These are phyloP conservation scores for Zarea fungicola DNA, from an alignment of 2,329 filamentous ascomycete species.

Conservation along the genomic window DNA sequence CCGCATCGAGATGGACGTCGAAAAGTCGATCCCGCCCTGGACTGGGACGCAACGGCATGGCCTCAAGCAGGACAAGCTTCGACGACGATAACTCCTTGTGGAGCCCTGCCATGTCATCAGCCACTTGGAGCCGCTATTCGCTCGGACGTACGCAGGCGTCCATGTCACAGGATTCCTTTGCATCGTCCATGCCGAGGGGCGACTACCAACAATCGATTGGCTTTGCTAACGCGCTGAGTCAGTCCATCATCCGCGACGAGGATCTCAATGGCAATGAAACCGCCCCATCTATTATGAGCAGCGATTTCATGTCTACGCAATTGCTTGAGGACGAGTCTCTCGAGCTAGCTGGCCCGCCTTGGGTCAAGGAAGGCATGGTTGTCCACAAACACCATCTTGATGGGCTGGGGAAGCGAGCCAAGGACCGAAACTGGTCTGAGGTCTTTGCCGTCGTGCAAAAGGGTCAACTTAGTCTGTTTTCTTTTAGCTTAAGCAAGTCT, in stretches of 20 bases:
- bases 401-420: conserved; percentile 82
- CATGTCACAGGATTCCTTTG: conserved; percentile 87
- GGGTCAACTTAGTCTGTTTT: conserved; percentile 89
- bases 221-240: conserved; percentile 92
- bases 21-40: conserved; percentile 76
- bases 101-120: conserved; percentile 81
- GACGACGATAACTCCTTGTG: conserved; percentile 87
- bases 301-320: conserved; percentile 53
- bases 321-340: conserved; percentile 89
- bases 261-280: conserved; percentile 49
- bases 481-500: conserved; percentile 79
- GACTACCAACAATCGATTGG: conserved; percentile 96
- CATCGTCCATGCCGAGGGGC: conserved; percentile 65
- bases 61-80: conserved; percentile 88
- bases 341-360: conserved; percentile 88
- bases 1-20: conserved; percentile 69
- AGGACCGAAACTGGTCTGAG: conserved; percentile 90
- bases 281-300: conserved; percentile 50
- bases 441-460: conserved; percentile 96
- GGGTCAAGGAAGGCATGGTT: conserved; percentile 94
- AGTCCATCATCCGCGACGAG: conserved; percentile 93
- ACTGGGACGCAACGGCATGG: conserved; percentile 73
- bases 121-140: conserved; percentile 92
- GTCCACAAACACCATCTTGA: conserved; percentile 97
- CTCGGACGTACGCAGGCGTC: conserved; percentile 86